phyloP scores from a whole-genome alignment of 1,139 yeast species.

The Magnusiomyces tetraspermus region DNA sequence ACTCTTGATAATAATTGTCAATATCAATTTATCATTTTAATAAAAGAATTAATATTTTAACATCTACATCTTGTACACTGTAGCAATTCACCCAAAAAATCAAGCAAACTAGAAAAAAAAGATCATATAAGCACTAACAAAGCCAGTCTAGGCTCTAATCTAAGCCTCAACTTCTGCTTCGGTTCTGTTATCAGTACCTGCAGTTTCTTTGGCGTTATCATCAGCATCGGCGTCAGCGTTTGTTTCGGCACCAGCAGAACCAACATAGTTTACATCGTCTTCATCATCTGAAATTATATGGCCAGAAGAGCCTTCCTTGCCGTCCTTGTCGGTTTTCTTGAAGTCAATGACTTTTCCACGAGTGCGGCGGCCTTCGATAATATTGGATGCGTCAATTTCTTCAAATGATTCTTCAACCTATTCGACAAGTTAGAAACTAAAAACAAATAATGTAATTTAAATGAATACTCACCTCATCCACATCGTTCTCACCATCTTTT shows the following conservation, averaged over 20 bases:
- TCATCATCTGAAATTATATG: conserved; percentile 32
- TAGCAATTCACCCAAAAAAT: too few species aligned
- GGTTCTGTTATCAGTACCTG: too few species aligned
- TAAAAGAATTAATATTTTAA: too few species aligned
- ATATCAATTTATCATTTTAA: too few species aligned
- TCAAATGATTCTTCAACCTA: conserved; percentile 70
- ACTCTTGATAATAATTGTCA: too few species aligned
- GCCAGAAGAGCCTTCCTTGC: conserved; percentile 30
- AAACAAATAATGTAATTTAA: conserved; percentile 16
- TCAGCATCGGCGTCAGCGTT: conserved; percentile 29
- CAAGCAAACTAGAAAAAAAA: neutral
- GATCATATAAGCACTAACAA: neutral
- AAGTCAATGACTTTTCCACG: conserved; percentile 85
- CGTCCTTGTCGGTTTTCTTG: conserved; percentile 50
- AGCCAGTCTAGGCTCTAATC: too few species aligned
- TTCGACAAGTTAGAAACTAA: conserved; percentile 20
- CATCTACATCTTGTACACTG: too few species aligned
- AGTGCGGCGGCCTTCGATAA: conserved; percentile 75
- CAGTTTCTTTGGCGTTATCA: conserved; percentile 19
- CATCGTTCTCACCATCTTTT: too few species aligned
- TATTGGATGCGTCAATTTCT: conserved; percentile 78
- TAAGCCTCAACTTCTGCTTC: too few species aligned
- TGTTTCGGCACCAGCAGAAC: conserved; percentile 32
- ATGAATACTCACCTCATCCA: conserved; percentile 18
- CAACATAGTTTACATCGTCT: too few species aligned